Base-by-base conservation (phyloP, 2,329 filamentous ascomycete species). In the Capronia coronata region DNA sequence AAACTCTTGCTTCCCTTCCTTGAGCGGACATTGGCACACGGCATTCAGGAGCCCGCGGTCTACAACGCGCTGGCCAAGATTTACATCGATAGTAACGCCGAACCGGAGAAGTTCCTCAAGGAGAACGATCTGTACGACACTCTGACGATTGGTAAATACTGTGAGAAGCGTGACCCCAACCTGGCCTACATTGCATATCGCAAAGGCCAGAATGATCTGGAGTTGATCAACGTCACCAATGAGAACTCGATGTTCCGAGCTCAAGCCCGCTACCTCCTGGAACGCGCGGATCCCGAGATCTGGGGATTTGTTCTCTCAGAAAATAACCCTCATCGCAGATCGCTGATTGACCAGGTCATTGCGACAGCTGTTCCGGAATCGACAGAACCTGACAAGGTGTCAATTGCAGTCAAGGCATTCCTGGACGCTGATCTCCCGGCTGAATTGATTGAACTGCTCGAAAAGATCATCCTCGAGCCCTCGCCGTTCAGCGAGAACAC, bases 401-500 rank as follows among this genome's bases (percentile, higher is more conserved):
- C 88, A 0, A 79, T 96, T 58, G 93, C 93, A 41, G 93, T 98
- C 49, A 86, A 94, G 62, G 84, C 90, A 35, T 94, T 98, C 76
- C 81, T 98, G 46, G 83, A 85, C 59, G 87, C 86, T 49, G 93
- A 98, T 64, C 77, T 98, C 59, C 93, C 93, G 7, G 83, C 84
- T 3, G 93, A 98, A 74, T 79, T 98, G 44, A 97, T 98, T 62
- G 94, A 98, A 69, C 80, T 98, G 30, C 79, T 98, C 14, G 94
- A 98, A 76, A 98, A 97, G 82, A 98, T 98, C 60, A 91, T 98
- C 25, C 75, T 98, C n/a, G 93, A 98, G 75, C 94, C 93, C n/a
- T 94, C 91, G 3, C 87, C 87, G 3, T 98, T 98, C 76, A 96
- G 88, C 63, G 94, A 98, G 71, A 98, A 98, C 70, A 81, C 88